These are phyloP conservation scores for Stephanodiscus minutulus DNA, from an alignment of 108 stramenopile genomes.

Conservation along the genomic window DNA sequence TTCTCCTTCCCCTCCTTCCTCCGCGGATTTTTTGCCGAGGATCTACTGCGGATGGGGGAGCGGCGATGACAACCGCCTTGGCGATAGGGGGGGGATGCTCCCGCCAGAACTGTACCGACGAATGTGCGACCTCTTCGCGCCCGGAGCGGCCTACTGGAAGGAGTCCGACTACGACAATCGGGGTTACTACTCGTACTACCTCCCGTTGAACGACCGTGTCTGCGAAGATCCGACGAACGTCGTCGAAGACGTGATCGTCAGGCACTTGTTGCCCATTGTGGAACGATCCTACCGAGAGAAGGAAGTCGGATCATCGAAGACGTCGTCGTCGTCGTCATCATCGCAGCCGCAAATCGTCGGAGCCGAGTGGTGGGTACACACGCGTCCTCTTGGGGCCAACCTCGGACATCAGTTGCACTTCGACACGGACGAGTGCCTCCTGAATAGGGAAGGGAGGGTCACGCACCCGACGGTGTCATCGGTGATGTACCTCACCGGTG, in stretches of 20 bases:
- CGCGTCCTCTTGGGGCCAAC: slow-evolving; percentile 76
- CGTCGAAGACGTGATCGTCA: slow-evolving; percentile 75
- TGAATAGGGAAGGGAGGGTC: slow-evolving; percentile 58
- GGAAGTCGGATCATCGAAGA: neutral
- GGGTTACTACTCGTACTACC: slow-evolving; percentile 82
- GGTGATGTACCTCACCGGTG: slow-evolving; percentile 81
- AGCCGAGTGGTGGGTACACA: slow-evolving; percentile 88
- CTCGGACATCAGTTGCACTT: slow-evolving; percentile 89
- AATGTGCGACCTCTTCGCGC: slow-evolving; percentile 67
- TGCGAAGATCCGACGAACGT: slow-evolving; percentile 46
- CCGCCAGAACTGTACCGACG: slow-evolving; percentile 61
- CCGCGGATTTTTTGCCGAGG: slow-evolving; percentile 18
- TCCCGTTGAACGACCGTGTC: slow-evolving; percentile 44
- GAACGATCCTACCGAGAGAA: slow-evolving; percentile 44
- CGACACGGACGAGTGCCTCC: slow-evolving; percentile 86
- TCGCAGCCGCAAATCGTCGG: slow-evolving; percentile 52
- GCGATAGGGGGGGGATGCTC: slow-evolving; percentile 33
- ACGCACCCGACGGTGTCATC: slow-evolving; percentile 83
- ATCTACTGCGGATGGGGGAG: slow-evolving; percentile 14
- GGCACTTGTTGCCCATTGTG: slow-evolving; percentile 70
- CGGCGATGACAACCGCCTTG: neutral
- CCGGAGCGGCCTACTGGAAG: slow-evolving; percentile 70
- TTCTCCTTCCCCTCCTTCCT: neutral
- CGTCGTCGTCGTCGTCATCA: neutral
- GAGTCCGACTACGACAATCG: slow-evolving; percentile 74